Percentiles rank a stretch among this genome's conserved stretches.
Evolutionary conservation across 176 grass and related monocot species (phyloP).

Genomic region (Juncus inflexus): DNA sequence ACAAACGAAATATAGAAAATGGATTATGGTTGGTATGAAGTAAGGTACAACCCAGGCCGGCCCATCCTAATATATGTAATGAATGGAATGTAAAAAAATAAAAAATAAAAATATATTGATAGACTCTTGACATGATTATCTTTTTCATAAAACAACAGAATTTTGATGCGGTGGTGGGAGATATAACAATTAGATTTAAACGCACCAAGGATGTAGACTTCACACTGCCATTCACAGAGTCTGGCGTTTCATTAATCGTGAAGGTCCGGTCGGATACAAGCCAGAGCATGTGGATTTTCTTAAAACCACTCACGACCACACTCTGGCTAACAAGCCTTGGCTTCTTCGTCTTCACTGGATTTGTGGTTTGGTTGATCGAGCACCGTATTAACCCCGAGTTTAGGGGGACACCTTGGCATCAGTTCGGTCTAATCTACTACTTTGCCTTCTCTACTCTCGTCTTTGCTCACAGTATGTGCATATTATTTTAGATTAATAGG

Average conservation of each 20-base stretch:
- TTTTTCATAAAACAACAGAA: slow-evolving; percentile 6
- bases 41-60: too few relatives aligned
- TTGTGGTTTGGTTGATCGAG: slow-evolving; percentile 61
- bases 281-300: neutral
- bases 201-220: slow-evolving; percentile 23
- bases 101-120: too few relatives aligned
- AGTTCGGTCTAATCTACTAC: slow-evolving; percentile 48
- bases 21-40: too few relatives aligned
- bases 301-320: slow-evolving; percentile 41
- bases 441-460: slow-evolving; percentile 57
- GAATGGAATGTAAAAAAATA: too few relatives aligned
- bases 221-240: slow-evolving; percentile 31
- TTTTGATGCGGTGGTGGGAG: slow-evolving; percentile 28
- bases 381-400: slow-evolving; percentile 39
- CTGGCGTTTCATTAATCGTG: slow-evolving; percentile 25
- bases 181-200: slow-evolving; percentile 26
- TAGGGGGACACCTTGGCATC: slow-evolving; percentile 29
- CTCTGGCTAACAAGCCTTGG: slow-evolving; percentile 61
- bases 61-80: too few relatives aligned
- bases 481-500: slow-evolving; percentile 1
- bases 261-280: neutral
- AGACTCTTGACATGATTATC: too few relatives aligned
- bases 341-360: slow-evolving; percentile 50
- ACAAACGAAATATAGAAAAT: too few relatives aligned
- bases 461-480: slow-evolving; percentile 46